Evolutionary conservation across 1,139 yeast species (phyloP).

Genomic region (Groenewaldozyma auringiensis): DNA sequence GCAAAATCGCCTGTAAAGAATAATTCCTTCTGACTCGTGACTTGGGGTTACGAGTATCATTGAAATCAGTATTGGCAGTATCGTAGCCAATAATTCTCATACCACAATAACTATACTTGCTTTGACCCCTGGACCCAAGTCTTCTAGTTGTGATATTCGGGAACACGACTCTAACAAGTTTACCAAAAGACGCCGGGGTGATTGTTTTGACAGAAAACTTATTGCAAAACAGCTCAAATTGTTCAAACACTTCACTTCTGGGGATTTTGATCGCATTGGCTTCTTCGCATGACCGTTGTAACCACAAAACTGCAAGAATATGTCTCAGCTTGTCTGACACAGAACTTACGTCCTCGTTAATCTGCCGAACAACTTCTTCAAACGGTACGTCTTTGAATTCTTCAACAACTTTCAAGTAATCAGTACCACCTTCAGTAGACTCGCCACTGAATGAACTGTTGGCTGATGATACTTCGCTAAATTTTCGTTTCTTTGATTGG

Average conservation of each 20-base stretch:
- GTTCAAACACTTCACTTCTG: constrained; percentile 71
- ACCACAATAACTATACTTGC: constrained; percentile 89
- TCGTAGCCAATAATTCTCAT: constrained; percentile 32
- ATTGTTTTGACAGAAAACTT: constrained; percentile 59
- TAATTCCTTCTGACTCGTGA: too few species aligned
- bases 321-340: constrained; percentile 60
- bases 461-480: neutral
- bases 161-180: constrained; percentile 62
- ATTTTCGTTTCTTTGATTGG: neutral
- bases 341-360: neutral
- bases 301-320: constrained; percentile 75
- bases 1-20: too few species aligned
- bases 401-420: neutral
- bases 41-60: too few species aligned
- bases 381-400: neutral
- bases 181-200: constrained; percentile 84
- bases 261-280: constrained; percentile 71
- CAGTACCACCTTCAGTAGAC: neutral
- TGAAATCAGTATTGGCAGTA: too few species aligned
- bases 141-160: constrained; percentile 77
- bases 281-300: constrained; percentile 59
- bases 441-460: neutral
- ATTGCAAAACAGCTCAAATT: constrained; percentile 69
- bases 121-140: constrained; percentile 81
- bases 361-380: neutral